Percentiles rank a stretch among this genome's conserved stretches.
These are phyloP conservation scores for Polychaeton citri DNA, from an alignment of 2,329 filamentous ascomycete genomes.

Conservation along the genomic window DNA sequence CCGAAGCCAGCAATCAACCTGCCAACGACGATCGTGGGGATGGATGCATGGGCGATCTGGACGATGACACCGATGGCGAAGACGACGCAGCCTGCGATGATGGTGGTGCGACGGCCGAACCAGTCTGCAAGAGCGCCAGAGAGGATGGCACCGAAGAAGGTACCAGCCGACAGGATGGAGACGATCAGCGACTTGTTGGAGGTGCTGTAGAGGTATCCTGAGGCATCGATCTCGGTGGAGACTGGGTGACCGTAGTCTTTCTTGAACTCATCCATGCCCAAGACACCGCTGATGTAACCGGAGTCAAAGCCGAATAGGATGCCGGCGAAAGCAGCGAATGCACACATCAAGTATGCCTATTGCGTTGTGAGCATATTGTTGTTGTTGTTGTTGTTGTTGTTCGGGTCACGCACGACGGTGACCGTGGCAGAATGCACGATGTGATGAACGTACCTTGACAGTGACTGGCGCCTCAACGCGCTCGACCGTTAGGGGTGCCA, in stretches of 20 bases:
- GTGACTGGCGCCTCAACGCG: constrained; percentile 24
- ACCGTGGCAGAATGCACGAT: too few species aligned
- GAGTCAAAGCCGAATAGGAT: constrained; percentile 49
- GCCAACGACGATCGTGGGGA: constrained; percentile 56
- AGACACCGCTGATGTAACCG: constrained; percentile 40
- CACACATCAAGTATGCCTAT: constrained; percentile 47
- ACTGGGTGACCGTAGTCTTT: constrained; percentile 17
- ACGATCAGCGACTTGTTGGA: constrained; percentile 47
- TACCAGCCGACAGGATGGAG: constrained; percentile 63
- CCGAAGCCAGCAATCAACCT: constrained; percentile 63
- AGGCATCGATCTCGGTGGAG: constrained; percentile 1
- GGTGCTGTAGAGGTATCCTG: constrained; percentile 16
- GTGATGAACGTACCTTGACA: constrained; percentile 15
- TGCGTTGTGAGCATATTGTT: neutral
- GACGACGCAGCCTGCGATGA: constrained; percentile 47
- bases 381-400: neutral
- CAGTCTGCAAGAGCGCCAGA: constrained; percentile 46
- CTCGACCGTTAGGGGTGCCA: constrained; percentile 6
- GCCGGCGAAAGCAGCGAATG: constrained; percentile 47
- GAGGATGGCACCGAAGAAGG: constrained; percentile 58
- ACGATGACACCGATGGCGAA: constrained; percentile 43
- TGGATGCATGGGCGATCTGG: constrained; percentile 47
- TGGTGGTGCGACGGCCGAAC: constrained; percentile 50
- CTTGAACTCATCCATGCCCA: constrained; percentile 38
- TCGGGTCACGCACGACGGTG: neutral